Evolutionary conservation across 768 basidiomycete species (phyloP), one percentile per base, ranked within the genome.

Genomic region (Rhodosporidiobolus odoratus): DNA sequence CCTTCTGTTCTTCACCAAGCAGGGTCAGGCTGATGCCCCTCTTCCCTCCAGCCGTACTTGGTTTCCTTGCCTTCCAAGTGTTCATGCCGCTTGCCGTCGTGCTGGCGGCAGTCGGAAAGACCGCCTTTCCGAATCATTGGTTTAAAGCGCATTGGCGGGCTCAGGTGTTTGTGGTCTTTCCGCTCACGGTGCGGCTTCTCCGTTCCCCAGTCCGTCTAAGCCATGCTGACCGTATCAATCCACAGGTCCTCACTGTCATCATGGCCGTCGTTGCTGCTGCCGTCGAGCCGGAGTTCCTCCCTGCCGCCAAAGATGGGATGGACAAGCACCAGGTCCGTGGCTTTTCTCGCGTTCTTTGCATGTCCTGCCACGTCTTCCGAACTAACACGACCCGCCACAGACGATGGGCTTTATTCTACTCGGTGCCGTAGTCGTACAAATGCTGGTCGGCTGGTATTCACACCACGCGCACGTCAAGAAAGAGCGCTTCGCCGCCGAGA

Each of bases 11-110:
- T 21, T 16, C 17, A 10, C 27, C 5, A 1, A 17, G 37, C 15
- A 25, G 3, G 40, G 56, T 27, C 4, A 43, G 15, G 25, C 48
- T 52, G 45, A 50, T 25, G n/a, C n/a, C 8, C 32, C 10, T 19
- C 43, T 35, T 21, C 34, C 4, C 12, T 21, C 6, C 54, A 58
- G 65, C 23, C 21, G 38, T 59, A 19, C 13, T n/a, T 19, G 69
- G 60, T 2, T 62, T 66, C 54, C 56, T 71, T 23, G 69, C 69
- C 1, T 43, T 66, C 23, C 69, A 71, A 32, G 56, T 71, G 9
- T 47, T 65, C 21, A 38, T 38, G 3, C 65, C 58, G 2, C 32
- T 56, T n/a, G 69, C 60, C 0, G 65, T 66, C 4, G 35, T 62
- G 16, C 17, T 71, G 21, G 69, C 69, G 1, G 48, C 69, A 1